Evolutionary conservation across 1,284 basidiomycete genomes (phyloP).

Genomic region (Ustilago shanxiensis): DNA sequence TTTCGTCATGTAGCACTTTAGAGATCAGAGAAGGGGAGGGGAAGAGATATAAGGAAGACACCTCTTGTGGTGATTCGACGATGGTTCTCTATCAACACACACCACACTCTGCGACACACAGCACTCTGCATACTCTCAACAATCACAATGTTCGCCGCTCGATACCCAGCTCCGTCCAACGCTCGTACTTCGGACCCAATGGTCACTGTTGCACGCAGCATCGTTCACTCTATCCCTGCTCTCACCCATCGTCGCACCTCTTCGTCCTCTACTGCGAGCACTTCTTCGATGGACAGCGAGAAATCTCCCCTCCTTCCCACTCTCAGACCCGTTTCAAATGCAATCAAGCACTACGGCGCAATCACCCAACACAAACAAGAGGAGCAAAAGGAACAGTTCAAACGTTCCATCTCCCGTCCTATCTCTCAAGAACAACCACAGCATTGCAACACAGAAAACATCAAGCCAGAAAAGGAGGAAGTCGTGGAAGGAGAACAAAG

Average conservation of each 20-base stretch:
- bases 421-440: background rate
- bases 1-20: background rate
- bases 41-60: slow-evolving; percentile 14
- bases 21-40: background rate
- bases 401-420: slow-evolving; percentile 24
- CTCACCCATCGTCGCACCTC: slow-evolving; percentile 6
- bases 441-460: background rate
- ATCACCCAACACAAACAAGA: slow-evolving; percentile 7
- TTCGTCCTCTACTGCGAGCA: slow-evolving; percentile 1
- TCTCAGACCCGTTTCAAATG: background rate
- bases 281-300: slow-evolving; percentile 7
- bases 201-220: slow-evolving; percentile 10
- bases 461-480: background rate
- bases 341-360: slow-evolving; percentile 15
- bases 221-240: slow-evolving; percentile 11
- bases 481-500: slow-evolving; percentile 14
- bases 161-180: slow-evolving; percentile 17
- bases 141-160: slow-evolving; percentile 4
- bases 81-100: background rate
- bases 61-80: too few species aligned
- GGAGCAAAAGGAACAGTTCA: slow-evolving; percentile 9
- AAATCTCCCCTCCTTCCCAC: slow-evolving; percentile 8
- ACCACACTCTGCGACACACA: background rate
- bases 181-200: slow-evolving; percentile 12
- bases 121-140: background rate